Evolutionary conservation across 2,329 filamentous ascomycete species (phyloP).

Genomic region (Sclerotinia glacialis): DNA sequence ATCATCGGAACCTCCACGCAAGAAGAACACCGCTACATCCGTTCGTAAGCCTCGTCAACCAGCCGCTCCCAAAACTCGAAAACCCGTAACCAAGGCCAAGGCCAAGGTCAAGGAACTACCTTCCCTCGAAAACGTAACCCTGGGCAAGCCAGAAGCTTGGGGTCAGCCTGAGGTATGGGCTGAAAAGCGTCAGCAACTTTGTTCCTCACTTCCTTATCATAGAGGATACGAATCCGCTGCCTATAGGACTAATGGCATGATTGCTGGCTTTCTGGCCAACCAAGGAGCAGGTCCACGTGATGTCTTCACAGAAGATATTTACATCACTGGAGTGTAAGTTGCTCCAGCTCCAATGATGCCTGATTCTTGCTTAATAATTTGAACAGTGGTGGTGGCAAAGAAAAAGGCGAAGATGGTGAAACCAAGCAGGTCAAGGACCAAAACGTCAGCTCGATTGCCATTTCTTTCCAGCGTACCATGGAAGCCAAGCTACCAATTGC

Average conservation of each 20-base stretch:
- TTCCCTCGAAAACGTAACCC: constrained; percentile 7
- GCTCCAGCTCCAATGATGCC: not conserved
- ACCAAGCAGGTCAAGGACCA: constrained; percentile 47
- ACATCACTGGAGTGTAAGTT: constrained; percentile 61
- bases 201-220: constrained; percentile 62
- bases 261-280: constrained; percentile 59
- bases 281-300: constrained; percentile 53
- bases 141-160: constrained; percentile 30
- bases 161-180: constrained; percentile 55
- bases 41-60: not conserved
- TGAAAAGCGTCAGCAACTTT: constrained; percentile 56
- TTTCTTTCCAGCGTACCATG: constrained; percentile 44
- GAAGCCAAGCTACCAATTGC: constrained; percentile 50
- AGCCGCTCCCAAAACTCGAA: not conserved
- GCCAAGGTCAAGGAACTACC: not conserved
- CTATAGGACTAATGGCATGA: constrained; percentile 51
- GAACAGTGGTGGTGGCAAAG: constrained; percentile 53
- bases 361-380: constrained; percentile 25
- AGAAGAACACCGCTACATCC: not conserved
- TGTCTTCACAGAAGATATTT: constrained; percentile 56
- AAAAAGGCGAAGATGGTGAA: constrained; percentile 46
- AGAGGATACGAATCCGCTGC: constrained; percentile 58
- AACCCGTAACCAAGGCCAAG: not conserved
- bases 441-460: constrained; percentile 34
- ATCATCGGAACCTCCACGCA: not conserved